These are phyloP conservation scores for Raphanus sativus DNA, from an alignment of 345 rosid species.

Conservation along the genomic window DNA sequence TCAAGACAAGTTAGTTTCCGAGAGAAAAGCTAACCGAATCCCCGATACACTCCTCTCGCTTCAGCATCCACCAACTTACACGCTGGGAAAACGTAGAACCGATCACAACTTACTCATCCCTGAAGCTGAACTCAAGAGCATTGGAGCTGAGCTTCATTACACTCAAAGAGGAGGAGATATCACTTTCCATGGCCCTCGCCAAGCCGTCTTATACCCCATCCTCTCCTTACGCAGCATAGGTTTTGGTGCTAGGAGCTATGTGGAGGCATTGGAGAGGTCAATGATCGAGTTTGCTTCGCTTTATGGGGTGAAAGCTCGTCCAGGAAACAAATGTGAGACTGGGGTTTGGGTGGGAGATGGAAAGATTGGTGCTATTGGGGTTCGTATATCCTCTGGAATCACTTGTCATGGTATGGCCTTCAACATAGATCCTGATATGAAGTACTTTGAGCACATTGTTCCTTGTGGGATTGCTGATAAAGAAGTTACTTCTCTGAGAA, in stretches of 20 bases:
- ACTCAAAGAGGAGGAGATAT: conserved; percentile 94
- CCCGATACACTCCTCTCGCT: conserved; percentile 69
- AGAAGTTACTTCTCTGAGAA: conserved; percentile 78
- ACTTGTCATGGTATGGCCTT: conserved; percentile 90
- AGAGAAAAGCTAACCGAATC: conserved; percentile 55
- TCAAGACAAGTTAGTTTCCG: conserved; percentile 62
- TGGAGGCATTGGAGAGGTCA: conserved; percentile 69
- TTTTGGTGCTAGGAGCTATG: conserved; percentile 74
- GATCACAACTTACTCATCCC: conserved; percentile 76
- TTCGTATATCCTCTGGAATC: conserved; percentile 68
- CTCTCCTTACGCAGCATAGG: conserved; percentile 67
- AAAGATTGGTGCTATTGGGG: conserved; percentile 93
- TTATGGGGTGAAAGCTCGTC: conserved; percentile 67
- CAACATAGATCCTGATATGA: conserved; percentile 76
- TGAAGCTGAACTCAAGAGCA: conserved; percentile 54
- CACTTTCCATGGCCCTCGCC: conserved; percentile 88
- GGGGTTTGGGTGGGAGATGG: conserved; percentile 91
- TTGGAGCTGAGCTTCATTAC: conserved; percentile 86
- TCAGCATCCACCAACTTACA: conserved; percentile 88
- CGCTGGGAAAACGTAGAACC: conserved; percentile 72
- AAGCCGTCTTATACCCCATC: conserved; percentile 77
- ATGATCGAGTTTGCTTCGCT: conserved; percentile 75
- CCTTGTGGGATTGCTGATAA: conserved; percentile 92
- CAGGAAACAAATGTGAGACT: conserved; percentile 71
- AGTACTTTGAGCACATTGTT: conserved; percentile 81